Evolutionary conservation across 257 asterid species (phyloP).

Genomic region (Marsdenia floribunda): DNA sequence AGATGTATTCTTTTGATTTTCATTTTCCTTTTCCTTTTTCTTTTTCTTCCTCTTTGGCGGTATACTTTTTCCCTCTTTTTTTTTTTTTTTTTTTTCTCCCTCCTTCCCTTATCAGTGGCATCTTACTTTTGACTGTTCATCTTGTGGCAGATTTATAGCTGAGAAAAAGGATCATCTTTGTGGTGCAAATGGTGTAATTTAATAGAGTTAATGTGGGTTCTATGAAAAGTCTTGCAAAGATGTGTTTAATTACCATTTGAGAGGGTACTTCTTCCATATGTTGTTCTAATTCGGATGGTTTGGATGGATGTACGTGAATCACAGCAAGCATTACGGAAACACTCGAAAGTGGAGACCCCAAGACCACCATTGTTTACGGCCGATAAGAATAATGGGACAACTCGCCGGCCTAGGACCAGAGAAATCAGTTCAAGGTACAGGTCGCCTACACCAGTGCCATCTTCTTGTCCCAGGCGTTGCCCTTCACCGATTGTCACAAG

Average conservation of each 20-base stretch:
- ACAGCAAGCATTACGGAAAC: slow-evolving; percentile 45
- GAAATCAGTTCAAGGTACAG: slow-evolving; percentile 75
- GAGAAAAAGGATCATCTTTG: slow-evolving; percentile 35
- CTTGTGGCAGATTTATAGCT: slow-evolving; percentile 47
- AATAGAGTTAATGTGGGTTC: slow-evolving; percentile 28
- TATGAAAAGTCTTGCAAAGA: slow-evolving; percentile 27
- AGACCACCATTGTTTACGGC: slow-evolving; percentile 47
- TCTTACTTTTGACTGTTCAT: slow-evolving; percentile 41
- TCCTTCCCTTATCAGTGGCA: slow-evolving; percentile 25
- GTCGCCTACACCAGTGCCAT: slow-evolving; percentile 59
- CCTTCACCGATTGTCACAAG: slow-evolving; percentile 55
- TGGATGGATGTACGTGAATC: slow-evolving; percentile 63
- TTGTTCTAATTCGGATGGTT: slow-evolving; percentile 45
- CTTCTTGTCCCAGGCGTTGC: slow-evolving; percentile 48
- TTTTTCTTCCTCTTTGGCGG: slow-evolving; percentile 27
- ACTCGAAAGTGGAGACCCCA: slow-evolving; percentile 34
- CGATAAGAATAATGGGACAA: slow-evolving; percentile 61
- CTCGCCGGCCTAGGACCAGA: slow-evolving; percentile 45
- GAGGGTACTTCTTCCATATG: slow-evolving; percentile 49
- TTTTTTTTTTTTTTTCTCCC: too few relatives aligned
- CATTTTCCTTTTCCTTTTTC: slow-evolving; percentile 43
- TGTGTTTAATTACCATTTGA: slow-evolving; percentile 27
- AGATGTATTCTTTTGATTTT: slow-evolving; percentile 52
- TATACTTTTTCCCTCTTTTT: slow-evolving; percentile 31
- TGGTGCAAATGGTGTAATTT: slow-evolving; percentile 31